Percentiles rank a stretch among this genome's conserved stretches.
Evolutionary conservation across 805 yeast species (phyloP).

Genomic region (Komagataella ulmi): DNA sequence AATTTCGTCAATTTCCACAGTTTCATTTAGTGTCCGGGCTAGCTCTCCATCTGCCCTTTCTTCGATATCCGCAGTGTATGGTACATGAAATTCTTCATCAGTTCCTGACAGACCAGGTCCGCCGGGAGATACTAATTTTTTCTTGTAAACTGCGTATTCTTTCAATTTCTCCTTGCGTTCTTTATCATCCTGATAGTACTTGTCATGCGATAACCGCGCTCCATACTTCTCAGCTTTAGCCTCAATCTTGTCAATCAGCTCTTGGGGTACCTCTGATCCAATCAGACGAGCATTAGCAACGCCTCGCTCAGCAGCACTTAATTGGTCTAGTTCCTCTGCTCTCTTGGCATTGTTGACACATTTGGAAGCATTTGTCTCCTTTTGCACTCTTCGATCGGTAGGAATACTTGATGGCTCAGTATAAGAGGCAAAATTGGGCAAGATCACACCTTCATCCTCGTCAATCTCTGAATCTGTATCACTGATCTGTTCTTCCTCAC

Average conservation of each 20-base stretch:
- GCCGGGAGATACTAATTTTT: conserved; percentile 46
- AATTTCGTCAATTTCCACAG: conserved; percentile 39
- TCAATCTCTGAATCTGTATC: conserved; percentile 50
- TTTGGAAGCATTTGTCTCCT: conserved; percentile 12
- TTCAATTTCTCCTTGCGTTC: conserved; percentile 37
- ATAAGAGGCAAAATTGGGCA: conserved; percentile 40
- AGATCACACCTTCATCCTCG: conserved; percentile 45
- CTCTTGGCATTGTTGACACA: conserved; percentile 27
- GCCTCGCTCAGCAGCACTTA: conserved; percentile 46
- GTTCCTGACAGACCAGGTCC: conserved; percentile 12
- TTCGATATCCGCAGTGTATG: conserved; percentile 57
- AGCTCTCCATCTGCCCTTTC: conserved; percentile 49
- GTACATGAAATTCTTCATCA: conserved; percentile 23
- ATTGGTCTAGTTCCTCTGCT: conserved; percentile 37
- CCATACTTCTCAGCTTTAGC: conserved; percentile 21
- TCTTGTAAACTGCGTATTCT: conserved; percentile 44
- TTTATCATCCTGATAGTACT: conserved; percentile 32
- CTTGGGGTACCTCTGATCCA: conserved; percentile 19
- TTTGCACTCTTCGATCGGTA: conserved; percentile 9
- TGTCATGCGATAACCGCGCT: conserved; percentile 31
- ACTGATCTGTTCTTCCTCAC: conserved; percentile 49
- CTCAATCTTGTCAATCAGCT: conserved; percentile 15
- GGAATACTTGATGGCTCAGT: conserved; percentile 4
- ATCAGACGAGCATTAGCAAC: conserved; percentile 39
- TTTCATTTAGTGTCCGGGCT: conserved; percentile 39